These are phyloP conservation scores for Rhodotorula babjevae DNA, from an alignment of 768 basidiomycete genomes.

Conservation along the genomic window DNA sequence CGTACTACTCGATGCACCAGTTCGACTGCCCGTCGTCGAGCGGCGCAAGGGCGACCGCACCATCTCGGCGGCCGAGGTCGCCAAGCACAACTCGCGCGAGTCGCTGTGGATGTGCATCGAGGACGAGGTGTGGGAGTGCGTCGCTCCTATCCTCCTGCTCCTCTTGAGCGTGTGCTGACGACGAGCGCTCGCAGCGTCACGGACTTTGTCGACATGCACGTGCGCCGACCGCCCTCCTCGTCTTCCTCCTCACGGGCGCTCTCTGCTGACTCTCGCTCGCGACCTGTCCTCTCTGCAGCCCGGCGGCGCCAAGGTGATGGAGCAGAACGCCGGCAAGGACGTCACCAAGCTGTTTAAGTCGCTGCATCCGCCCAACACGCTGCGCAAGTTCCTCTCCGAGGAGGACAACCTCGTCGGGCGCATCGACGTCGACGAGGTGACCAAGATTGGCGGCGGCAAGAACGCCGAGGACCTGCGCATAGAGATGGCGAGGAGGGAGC, in stretches of 20 bases:
- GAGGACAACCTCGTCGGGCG: conserved; percentile 14
- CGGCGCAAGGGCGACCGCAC: background rate
- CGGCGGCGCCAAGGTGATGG: conserved; percentile 12
- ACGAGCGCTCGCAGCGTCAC: background rate
- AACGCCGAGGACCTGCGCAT: conserved; percentile 17
- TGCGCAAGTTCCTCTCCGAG: background rate
- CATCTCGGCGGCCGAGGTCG: conserved; percentile 49
- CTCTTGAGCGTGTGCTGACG: background rate
- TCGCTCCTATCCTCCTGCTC: background rate
- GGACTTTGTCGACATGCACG: conserved; percentile 1
- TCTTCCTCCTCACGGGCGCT: no score
- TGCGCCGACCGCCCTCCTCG: background rate
- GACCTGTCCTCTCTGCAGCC: conserved; percentile 1
- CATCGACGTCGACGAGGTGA: conserved; percentile 2
- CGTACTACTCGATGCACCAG: background rate
- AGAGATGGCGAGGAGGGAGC: conserved; percentile 7
- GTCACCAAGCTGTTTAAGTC: conserved; percentile 21
- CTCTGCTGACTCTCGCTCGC: no score
- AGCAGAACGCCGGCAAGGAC: conserved; percentile 18
- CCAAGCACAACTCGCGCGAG: conserved; percentile 71
- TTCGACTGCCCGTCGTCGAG: background rate
- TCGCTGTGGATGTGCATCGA: conserved; percentile 90
- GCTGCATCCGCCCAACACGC: conserved; percentile 14
- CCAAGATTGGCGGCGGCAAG: conserved; percentile 8
- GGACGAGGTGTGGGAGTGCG: conserved; percentile 53